Conservation (phyloP, 495 filamentous ascomycete species). For the Aspergillus baeticus region DNA sequence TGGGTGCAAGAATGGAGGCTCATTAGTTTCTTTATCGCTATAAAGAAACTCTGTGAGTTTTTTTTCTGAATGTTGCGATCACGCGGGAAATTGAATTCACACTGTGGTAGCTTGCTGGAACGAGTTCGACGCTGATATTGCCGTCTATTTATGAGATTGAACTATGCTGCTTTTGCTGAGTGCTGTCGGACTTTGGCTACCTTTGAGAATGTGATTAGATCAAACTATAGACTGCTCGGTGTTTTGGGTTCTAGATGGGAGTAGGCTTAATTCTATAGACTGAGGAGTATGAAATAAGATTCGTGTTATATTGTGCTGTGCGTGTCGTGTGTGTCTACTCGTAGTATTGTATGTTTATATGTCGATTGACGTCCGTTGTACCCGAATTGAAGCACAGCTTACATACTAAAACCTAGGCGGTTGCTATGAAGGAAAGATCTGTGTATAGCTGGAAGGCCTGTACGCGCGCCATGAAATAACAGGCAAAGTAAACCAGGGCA, state of each 20-base stretch:
- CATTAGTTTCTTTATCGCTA: slow-evolving; percentile 18
- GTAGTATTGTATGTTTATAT: background rate
- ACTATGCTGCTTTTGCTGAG: background rate
- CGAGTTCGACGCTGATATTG: slow-evolving; percentile 2
- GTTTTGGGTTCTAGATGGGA: background rate
- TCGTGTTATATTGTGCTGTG: background rate
- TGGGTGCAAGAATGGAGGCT: slow-evolving; percentile 39
- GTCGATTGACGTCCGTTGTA: too few relatives aligned
- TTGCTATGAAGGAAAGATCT: too few relatives aligned
- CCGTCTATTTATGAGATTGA: too few relatives aligned
- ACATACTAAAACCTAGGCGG: too few relatives aligned
- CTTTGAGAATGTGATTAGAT: slow-evolving; percentile 5
- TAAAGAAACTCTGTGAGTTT: too few relatives aligned
- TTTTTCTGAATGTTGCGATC: too few relatives aligned
- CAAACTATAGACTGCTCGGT: slow-evolving; percentile 3
- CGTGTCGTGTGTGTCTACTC: background rate
- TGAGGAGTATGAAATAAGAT: background rate
- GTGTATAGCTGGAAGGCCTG: too few relatives aligned
- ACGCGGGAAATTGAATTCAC: background rate
- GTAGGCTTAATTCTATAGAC: background rate
- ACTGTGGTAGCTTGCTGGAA: slow-evolving; percentile 11
- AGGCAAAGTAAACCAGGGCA: too few relatives aligned
- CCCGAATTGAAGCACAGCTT: too few relatives aligned
- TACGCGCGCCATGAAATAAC: too few relatives aligned
- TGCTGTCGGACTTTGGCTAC: background rate